Percentiles rank a stretch among this genome's conserved stretches.
phyloP scores from a whole-genome alignment of 2,329 filamentous ascomycete species.

The Calonectria montana region DNA sequence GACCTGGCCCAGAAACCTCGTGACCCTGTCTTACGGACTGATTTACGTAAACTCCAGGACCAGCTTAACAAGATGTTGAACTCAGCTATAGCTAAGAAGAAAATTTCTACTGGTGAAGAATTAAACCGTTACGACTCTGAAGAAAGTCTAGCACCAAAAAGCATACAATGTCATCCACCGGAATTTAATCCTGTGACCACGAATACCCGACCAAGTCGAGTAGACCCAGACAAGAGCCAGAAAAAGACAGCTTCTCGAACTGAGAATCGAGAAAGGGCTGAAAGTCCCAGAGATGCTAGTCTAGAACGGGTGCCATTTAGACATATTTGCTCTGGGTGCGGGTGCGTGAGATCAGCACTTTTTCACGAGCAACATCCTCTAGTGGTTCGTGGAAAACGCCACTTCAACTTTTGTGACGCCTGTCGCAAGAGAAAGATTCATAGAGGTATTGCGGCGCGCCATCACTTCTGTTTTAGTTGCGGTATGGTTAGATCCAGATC shows the following conservation, averaged over 20 bases:
- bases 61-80: constrained; percentile 46
- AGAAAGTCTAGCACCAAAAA: neutral
- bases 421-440: constrained; percentile 46
- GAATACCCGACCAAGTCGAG: too few species aligned
- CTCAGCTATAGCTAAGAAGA: constrained; percentile 31
- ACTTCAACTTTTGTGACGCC: constrained; percentile 49
- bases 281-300: constrained; percentile 31
- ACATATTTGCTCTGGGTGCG: constrained; percentile 52
- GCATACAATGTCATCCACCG: neutral
- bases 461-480: constrained; percentile 58
- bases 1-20: constrained; percentile 39
- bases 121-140: neutral
- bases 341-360: constrained; percentile 46
- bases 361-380: constrained; percentile 52
- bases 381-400: constrained; percentile 29
- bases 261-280: neutral
- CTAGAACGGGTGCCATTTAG: constrained; percentile 33
- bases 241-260: neutral
- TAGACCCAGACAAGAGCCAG: neutral
- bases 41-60: constrained; percentile 43
- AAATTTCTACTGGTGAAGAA: neutral
- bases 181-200: neutral
- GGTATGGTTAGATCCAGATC: constrained; percentile 52
- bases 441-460: constrained; percentile 34
- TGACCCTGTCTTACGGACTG: constrained; percentile 35